Base-by-base conservation (phyloP, 805 yeast genomes). In the Gaillardinia entomophila region DNA sequence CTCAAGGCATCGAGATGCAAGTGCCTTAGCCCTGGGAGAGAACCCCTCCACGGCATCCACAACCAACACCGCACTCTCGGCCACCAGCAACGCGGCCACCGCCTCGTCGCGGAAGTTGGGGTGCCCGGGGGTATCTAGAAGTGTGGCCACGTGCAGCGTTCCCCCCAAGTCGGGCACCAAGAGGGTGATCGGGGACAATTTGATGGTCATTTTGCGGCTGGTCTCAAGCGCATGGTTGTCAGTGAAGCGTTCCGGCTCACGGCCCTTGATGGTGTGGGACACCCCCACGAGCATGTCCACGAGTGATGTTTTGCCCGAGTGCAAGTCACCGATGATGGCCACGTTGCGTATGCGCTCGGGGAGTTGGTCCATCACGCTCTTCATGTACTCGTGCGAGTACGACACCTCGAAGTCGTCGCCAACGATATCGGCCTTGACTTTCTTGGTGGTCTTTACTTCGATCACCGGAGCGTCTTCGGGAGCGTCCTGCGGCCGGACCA, bases 81-180 rank as follows among this genome's bases (percentile, higher is more conserved):
- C 71, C 0, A 79, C 62, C 15, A 74, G 54, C 7, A 79, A 53
- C 0, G 83, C 71, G 0, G 74, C 68, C 0, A 75, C 68, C 3
- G 76, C 58, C 44, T 92, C 97, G 49, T 87, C 96, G 18, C 67
- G 59, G 48, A 92, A 92, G 48, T 87, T 80, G 0, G 75, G 72
- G 55, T 92, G 97, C 0, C 99, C 99, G 0, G 99, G 99, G 0
- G 95, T 66, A 48, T 94, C 99, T 1, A 87, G 42, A 1, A 89
- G 40, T 47, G 82, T 85, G 14, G 79, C 46, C 0, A 75, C 73
- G 12, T 62, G 56, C 0, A 95, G 79, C 39, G 72, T 75, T 11
- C 53, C 57, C 12, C 57, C 57, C 18, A 74, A 40, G 48, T 76
- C 75, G 0, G 71, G 73, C 12, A 81, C 53, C 5, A 89, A 51